A percentile compares a stretch with the other conserved stretches of the same genome.
Evolutionary conservation across 257 asterid species (phyloP).

Genomic region (Solanum rostratum): DNA sequence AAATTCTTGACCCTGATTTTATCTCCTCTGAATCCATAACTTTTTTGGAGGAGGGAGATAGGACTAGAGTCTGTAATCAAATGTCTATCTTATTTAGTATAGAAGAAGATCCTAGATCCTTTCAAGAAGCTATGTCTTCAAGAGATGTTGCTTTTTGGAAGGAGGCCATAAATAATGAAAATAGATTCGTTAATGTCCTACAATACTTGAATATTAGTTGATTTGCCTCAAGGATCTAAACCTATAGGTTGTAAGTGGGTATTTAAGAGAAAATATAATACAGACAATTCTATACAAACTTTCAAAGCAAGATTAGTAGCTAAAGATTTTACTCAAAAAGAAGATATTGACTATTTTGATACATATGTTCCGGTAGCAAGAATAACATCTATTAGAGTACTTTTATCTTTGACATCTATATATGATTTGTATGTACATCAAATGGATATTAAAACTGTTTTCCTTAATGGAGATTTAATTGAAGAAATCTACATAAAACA

Average conservation of each 20-base stretch:
- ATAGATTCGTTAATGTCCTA: not conserved
- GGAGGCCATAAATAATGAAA: not conserved
- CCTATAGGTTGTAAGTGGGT: not conserved
- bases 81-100: not conserved
- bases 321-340: too few species aligned
- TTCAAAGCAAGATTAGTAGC: not conserved
- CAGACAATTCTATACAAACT: too few species aligned
- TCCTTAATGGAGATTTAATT: not conserved
- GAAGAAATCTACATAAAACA: too few species aligned
- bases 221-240: too few species aligned
- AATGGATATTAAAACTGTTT: not conserved
- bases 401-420: not conserved
- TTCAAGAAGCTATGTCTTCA: not conserved
- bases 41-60: not conserved
- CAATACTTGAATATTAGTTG: too few species aligned
- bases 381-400: not conserved
- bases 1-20: not conserved
- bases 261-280: too few species aligned
- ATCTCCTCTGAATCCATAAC: not conserved
- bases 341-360: too few species aligned
- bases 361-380: too few species aligned
- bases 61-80: not conserved
- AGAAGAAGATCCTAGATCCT: not conserved
- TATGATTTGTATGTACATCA: not conserved
- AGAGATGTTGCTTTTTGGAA: not conserved